Evolutionary conservation across 2,329 filamentous ascomycete genomes (phyloP), one percentile per base, ranked within the genome.

Genomic region (Diaporthe ilicicola): DNA sequence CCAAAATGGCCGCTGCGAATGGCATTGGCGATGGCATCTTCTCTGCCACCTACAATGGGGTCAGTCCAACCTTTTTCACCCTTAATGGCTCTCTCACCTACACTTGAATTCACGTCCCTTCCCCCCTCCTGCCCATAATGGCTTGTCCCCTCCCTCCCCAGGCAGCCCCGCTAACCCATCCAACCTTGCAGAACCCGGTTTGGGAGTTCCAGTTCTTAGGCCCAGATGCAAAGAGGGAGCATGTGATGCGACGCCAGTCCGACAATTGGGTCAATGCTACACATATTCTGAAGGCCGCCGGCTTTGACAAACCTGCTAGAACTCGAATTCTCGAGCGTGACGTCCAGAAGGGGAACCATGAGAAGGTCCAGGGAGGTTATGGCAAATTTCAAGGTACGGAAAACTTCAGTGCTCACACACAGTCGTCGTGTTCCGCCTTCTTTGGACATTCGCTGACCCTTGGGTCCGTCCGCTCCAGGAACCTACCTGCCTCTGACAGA

Each of bases 251-350:
- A 81, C 90, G 96, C 64, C 91, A 95, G 72, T 89, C 91, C 67
- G 96, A 99, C 81, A 91, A 98, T 82, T 99, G 95, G 94, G 96
- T 99, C 84, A 99, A 99, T 86, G 96, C 96, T n/a, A 99, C 96
- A 67, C 96, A 99, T 79, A 98, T 99, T 72, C 85, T 99, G 61
- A 99, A 99, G 80, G 94, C 97, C 50, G 96, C 96, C 73, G 95
- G 95, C 69, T 97, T 97, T 79, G 96, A 99, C 82, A 99, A 99
- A 82, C 96, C 96, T 3, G 94, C 95, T 15, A 89, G 96, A 79
- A 99, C 96, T 50, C 90, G 96, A 74, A 98, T 99, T 70, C 88
- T 99, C 6, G 96, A 99, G 83, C 90, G 96, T 75, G 96, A 99
- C 79, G 95, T 99, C 9, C 96, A 99, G 78, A 98, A 97, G 81